These are phyloP conservation scores for Fusarium haematococcum DNA, from an alignment of 2,329 filamentous ascomycete species.

Conservation along the genomic window DNA sequence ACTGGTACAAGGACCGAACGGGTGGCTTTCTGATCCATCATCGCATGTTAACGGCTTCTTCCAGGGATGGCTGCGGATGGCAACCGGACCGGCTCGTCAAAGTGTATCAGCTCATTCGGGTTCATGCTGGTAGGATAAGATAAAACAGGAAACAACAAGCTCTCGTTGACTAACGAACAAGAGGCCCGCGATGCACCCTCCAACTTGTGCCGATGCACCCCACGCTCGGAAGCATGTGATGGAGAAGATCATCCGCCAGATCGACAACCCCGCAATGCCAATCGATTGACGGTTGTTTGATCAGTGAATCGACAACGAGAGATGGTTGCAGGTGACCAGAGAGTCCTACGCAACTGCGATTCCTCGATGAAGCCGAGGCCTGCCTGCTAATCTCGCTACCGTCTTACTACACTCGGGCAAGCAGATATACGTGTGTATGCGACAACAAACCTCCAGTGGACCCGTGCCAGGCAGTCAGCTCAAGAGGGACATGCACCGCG, in stretches of 20 bases:
- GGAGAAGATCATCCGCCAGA: slow-evolving; percentile 40
- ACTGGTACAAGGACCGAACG: not conserved
- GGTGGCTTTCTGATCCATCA: not conserved
- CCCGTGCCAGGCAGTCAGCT: slow-evolving; percentile 8
- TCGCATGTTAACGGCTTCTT: not conserved
- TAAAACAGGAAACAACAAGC: not conserved
- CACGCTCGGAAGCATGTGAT: slow-evolving; percentile 32
- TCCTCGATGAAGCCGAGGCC: not conserved
- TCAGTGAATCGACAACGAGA: not conserved
- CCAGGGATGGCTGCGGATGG: not conserved
- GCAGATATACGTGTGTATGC: not conserved
- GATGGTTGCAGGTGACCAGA: not conserved
- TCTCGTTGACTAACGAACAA: not conserved
- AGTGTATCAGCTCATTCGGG: not conserved
- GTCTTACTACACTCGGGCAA: not conserved
- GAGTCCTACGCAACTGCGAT: not conserved
- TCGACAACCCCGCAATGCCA: slow-evolving; percentile 42
- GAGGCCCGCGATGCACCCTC: slow-evolving; percentile 1
- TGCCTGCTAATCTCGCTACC: not conserved
- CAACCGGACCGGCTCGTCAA: not conserved
- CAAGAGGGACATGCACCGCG: not conserved
- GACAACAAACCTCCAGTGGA: slow-evolving; percentile 2
- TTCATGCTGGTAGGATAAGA: not conserved
- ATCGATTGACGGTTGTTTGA: slow-evolving; percentile 9
- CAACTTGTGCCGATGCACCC: slow-evolving; percentile 32